Base-by-base conservation (phyloP, 2,329 filamentous ascomycete species). In the Aspergillus fijiensis region DNA sequence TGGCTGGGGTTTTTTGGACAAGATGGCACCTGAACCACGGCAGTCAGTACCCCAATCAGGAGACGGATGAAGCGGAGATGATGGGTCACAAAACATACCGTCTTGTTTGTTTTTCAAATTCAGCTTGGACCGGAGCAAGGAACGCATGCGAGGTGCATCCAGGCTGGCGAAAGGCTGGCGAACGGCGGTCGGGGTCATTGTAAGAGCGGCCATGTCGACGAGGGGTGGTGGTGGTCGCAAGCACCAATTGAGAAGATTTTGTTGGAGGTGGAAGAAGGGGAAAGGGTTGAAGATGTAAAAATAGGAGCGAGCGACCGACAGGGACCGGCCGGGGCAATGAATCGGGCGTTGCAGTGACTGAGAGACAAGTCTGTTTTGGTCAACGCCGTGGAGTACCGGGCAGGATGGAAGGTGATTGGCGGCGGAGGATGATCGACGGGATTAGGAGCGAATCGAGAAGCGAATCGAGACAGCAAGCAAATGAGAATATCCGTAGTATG, bases 131-230 rank as follows among this genome's bases (percentile, higher is more conserved):
- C 68, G 69, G 55, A 74, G 67, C 56, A 74, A 52, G 27, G 71
- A 63, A 39, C 69, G 72, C 68, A 75, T 67, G 49, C 69, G 69
- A 11, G 72, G 65, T 11, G 68, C 63, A 57, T 76, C 72, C 63
- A 76, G 61, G 57, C 65, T 74, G 31, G 70, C 73, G 60, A 76
- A 76, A 11, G 73, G 74, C 59, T 73, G 72, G 25, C 74, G 72
- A 25, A 67, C 52, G 23, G 71, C 67, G 57, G 70, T 65, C 55
- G 70, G 67, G 59, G 72, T 70, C 71, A 76, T 74, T 50, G 72
- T 73, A 63, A 76, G 68, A 53, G 73, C 66, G 31, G 70, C 71
- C 72, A 75, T 76, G 23, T 63, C 63, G 54, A 27, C 10, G 33
- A 11, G 50, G 48, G 29, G 12, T 23, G 27, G 19, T 51, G 29